Percentiles rank a stretch among this genome's conserved stretches.
phyloP scores from a whole-genome alignment of 345 rosid species.

The Rhizophora apiculata region DNA sequence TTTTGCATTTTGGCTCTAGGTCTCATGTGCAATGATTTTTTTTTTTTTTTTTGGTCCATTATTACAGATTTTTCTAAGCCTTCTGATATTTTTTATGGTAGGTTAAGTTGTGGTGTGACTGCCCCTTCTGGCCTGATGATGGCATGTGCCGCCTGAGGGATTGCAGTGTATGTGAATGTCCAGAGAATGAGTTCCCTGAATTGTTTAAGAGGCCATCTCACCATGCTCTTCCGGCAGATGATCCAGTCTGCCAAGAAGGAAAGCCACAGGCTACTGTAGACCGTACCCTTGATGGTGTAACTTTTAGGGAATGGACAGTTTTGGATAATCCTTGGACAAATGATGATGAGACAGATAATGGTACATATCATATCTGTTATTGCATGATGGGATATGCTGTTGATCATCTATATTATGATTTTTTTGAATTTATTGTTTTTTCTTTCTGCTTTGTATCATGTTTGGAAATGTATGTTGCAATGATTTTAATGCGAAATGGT shows the following conservation, averaged over 20 bases:
- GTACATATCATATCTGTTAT: constrained; percentile 33
- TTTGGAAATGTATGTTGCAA: too few species aligned
- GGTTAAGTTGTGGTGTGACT: constrained; percentile 97
- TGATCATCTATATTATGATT: too few species aligned
- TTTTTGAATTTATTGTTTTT: too few species aligned
- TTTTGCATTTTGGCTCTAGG: not conserved
- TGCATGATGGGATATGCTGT: not conserved
- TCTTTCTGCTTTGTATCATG: too few species aligned
- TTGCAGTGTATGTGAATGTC: constrained; percentile 96
- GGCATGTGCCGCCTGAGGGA: constrained; percentile 92
- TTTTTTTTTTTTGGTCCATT: not conserved
- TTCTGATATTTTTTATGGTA: constrained; percentile 17
- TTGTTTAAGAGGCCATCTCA: constrained; percentile 50
- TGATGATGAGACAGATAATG: constrained; percentile 93
- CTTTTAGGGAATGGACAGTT: constrained; percentile 84
- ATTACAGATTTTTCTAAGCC: not conserved
- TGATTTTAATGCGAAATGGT: too few species aligned
- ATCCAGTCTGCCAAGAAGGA: constrained; percentile 87
- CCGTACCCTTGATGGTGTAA: constrained; percentile 67
- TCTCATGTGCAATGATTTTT: too few species aligned
- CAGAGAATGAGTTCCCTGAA: constrained; percentile 88
- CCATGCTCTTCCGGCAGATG: constrained; percentile 54
- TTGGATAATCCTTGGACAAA: constrained; percentile 94
- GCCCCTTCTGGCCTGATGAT: constrained; percentile 98
- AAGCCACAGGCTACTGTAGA: constrained; percentile 88